These are phyloP conservation scores for Gossypium arboreum DNA, from an alignment of 345 rosid species.

Conservation along the genomic window DNA sequence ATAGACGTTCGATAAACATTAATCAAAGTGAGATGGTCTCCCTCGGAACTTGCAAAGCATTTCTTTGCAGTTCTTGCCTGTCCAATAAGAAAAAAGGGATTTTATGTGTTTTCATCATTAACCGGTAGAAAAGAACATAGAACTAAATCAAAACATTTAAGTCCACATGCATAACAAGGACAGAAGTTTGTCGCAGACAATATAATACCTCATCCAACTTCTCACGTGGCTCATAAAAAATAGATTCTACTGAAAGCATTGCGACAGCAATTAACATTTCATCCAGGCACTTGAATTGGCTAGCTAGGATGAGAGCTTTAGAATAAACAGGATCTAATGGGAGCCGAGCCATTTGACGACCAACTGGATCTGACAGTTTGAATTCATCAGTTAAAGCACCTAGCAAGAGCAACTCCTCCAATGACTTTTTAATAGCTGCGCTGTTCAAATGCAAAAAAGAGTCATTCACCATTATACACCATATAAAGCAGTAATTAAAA, in stretches of 20 bases:
- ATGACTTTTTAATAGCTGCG: slow-evolving; percentile 65
- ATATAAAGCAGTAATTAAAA: neutral
- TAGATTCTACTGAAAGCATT: slow-evolving; percentile 85
- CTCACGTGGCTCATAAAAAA: slow-evolving; percentile 75
- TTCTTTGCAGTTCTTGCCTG: slow-evolving; percentile 75
- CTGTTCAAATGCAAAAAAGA: slow-evolving; percentile 39
- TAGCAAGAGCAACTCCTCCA: slow-evolving; percentile 72
- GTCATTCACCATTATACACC: neutral
- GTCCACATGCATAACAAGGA: neutral
- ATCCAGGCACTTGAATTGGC: slow-evolving; percentile 79
- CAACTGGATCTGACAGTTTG: slow-evolving; percentile 72
- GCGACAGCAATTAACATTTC: slow-evolving; percentile 94
- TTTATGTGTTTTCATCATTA: neutral
- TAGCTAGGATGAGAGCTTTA: slow-evolving; percentile 78
- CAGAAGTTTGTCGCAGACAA: neutral
- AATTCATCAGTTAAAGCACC: slow-evolving; percentile 90
- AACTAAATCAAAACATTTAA: neutral
- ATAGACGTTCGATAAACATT: slow-evolving; percentile 70
- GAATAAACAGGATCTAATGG: slow-evolving; percentile 88
- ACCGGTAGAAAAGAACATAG: neutral
- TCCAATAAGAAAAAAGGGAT: slow-evolving; percentile 17
- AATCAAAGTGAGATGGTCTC: slow-evolving; percentile 82
- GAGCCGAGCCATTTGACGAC: slow-evolving; percentile 88
- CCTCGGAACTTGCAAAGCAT: slow-evolving; percentile 80
- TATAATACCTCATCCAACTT: slow-evolving; percentile 68